Percentiles rank a stretch among this genome's conserved stretches.
phyloP scores from a whole-genome alignment of 2,329 filamentous ascomycete species.

The Fusarium verticillioides region DNA sequence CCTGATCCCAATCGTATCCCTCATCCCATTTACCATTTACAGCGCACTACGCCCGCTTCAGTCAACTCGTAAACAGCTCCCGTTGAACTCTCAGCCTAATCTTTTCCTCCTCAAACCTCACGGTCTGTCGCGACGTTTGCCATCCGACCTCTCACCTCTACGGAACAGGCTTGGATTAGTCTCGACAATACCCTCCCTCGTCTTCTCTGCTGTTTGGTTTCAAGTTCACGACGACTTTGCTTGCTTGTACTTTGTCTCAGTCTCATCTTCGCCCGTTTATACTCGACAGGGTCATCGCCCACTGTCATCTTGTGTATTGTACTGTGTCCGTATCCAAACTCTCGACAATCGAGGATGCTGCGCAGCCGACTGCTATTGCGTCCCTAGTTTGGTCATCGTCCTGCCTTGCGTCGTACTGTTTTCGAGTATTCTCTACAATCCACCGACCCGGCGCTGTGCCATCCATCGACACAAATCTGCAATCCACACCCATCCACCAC shows the following conservation, averaged over 20 bases:
- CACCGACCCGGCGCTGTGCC: slow-evolving; percentile 3
- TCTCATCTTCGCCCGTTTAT: slow-evolving; percentile 1
- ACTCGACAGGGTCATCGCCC: slow-evolving; percentile 24
- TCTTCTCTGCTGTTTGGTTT: slow-evolving; percentile 4
- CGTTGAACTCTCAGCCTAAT: slow-evolving; percentile 31
- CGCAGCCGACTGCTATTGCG: slow-evolving; percentile 26
- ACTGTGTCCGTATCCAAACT: slow-evolving; percentile 11
- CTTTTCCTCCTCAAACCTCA: slow-evolving; percentile 24
- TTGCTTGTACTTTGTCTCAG: slow-evolving; percentile 9
- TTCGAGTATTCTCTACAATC: slow-evolving; percentile 13
- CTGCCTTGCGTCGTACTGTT: slow-evolving; percentile 8
- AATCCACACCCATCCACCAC: slow-evolving; percentile 7
- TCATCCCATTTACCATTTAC: slow-evolving; percentile 25
- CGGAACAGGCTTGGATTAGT: slow-evolving; percentile 17
- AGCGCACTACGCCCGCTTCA: slow-evolving; percentile 36
- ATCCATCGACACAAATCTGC: slow-evolving; percentile 15
- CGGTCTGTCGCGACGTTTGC: slow-evolving; percentile 23
- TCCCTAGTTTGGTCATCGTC: slow-evolving; percentile 33
- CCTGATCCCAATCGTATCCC: slow-evolving; percentile 22
- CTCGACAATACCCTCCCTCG: slow-evolving; percentile 9
- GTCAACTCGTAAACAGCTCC: slow-evolving; percentile 30
- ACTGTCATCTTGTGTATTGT: slow-evolving; percentile 25
- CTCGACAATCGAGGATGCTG: slow-evolving; percentile 37
- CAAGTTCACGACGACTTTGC: slow-evolving; percentile 9
- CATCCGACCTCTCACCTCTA: slow-evolving; percentile 28